phyloP scores from a whole-genome alignment of 2,329 filamentous ascomycete genomes.

The Verticillium isaacii region DNA sequence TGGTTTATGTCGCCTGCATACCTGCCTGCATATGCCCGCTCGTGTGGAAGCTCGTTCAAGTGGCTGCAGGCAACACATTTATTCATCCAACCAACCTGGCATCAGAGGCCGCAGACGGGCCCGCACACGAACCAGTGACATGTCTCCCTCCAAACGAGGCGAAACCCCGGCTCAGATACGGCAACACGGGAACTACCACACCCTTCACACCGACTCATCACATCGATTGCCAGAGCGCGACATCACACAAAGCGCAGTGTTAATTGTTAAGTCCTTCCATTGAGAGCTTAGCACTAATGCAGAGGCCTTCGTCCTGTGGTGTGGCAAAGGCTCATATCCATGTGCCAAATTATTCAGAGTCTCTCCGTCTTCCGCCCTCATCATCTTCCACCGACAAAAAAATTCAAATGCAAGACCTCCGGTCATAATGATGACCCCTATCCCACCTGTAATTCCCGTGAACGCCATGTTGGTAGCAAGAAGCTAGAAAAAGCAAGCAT shows the following conservation, averaged over 20 bases:
- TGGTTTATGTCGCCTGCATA: neutral
- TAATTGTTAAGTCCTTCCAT: neutral
- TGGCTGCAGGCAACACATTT: neutral
- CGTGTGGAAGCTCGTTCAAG: neutral
- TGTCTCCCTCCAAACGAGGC: neutral
- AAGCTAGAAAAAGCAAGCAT: neutral
- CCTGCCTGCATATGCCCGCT: neutral
- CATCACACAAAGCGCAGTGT: neutral
- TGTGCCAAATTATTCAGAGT: conserved; percentile 1
- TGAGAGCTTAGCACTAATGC: neutral
- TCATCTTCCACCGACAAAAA: neutral
- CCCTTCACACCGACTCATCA: neutral
- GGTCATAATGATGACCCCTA: neutral
- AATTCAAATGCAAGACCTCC: neutral
- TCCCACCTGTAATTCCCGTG: neutral
- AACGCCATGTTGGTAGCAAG: neutral
- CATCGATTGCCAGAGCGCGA: too few species aligned
- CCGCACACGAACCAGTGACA: neutral
- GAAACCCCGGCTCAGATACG: neutral
- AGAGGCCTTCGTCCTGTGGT: neutral
- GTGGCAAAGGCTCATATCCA: neutral
- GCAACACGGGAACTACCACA: neutral
- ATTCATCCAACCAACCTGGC: neutral
- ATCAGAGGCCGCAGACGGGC: neutral
- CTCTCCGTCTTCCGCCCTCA: neutral